These are phyloP conservation scores for Melaleuca alternifolia DNA, from an alignment of 345 rosid species.

Conservation along the genomic window DNA sequence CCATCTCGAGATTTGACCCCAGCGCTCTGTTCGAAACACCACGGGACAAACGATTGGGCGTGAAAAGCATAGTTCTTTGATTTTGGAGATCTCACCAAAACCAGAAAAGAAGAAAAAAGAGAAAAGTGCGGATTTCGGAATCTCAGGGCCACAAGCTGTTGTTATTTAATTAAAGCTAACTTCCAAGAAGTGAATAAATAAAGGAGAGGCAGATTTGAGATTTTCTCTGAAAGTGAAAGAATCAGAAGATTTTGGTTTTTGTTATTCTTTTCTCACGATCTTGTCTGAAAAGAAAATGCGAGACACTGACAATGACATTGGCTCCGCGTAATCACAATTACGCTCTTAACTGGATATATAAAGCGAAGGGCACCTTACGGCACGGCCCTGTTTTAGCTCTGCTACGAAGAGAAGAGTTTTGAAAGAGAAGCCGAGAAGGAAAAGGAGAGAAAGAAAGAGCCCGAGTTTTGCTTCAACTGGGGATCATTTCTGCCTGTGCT, in stretches of 20 bases:
- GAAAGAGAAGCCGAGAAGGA: neutral
- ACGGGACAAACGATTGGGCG: constrained; percentile 3
- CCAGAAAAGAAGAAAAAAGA: neutral
- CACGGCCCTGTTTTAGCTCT: neutral
- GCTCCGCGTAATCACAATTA: neutral
- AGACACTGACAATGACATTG: neutral
- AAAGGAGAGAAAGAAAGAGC: neutral
- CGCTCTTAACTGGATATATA: neutral
- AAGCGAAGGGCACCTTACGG: neutral
- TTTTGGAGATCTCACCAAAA: constrained; percentile 25
- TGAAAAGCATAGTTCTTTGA: neutral
- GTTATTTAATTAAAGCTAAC: neutral
- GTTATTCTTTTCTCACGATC: constrained; percentile 1
- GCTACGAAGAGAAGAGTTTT: neutral
- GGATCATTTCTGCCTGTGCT: neutral
- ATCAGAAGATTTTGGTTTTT: constrained; percentile 52
- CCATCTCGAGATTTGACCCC: neutral
- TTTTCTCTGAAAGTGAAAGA: constrained; percentile 12
- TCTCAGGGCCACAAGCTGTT: constrained; percentile 8
- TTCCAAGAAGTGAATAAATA: neutral
- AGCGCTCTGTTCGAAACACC: neutral
- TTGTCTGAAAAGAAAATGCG: constrained; percentile 2
- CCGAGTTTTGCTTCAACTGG: neutral
- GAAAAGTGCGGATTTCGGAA: constrained; percentile 38
- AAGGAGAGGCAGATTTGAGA: constrained; percentile 21